A percentile compares a stretch with the other conserved stretches of the same genome.
Conservation (phyloP, 2,329 filamentous ascomycete genomes). For the Penicillium frequentans region DNA sequence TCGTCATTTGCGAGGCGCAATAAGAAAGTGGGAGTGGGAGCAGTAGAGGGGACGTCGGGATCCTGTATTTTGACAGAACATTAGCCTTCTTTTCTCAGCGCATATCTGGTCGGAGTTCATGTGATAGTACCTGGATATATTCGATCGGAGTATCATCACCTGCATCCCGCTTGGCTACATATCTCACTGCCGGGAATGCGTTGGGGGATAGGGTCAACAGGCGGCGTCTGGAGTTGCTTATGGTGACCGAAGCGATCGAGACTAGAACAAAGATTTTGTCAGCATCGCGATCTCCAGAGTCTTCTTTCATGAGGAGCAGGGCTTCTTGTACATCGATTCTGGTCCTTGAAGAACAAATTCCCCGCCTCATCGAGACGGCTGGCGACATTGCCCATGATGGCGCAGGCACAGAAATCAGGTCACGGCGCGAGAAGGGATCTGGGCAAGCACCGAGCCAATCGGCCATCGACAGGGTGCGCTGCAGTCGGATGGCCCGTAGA, state of each 20-base stretch:
- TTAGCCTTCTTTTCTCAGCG: background rate
- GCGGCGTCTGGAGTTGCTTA: constrained; percentile 77
- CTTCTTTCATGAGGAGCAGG: no score
- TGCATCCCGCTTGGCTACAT: constrained; percentile 68
- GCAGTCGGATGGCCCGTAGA: constrained; percentile 23
- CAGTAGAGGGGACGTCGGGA: constrained; percentile 60
- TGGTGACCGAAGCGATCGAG: constrained; percentile 77
- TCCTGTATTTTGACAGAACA: constrained; percentile 58
- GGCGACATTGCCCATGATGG: constrained; percentile 85
- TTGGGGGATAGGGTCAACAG: constrained; percentile 80
- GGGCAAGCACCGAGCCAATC: constrained; percentile 28
- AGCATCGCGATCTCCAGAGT: constrained; percentile 6
- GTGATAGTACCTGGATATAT: constrained; percentile 74
- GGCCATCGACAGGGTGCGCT: constrained; percentile 35
- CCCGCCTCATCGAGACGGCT: constrained; percentile 81
- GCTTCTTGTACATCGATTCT: constrained; percentile 71
- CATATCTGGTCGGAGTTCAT: background rate
- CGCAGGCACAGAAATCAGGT: constrained; percentile 23
- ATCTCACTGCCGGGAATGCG: constrained; percentile 78
- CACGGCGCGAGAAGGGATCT: constrained; percentile 29
- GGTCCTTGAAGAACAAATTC: constrained; percentile 83
- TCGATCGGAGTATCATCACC: constrained; percentile 78
- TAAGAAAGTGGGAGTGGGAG: constrained; percentile 66
- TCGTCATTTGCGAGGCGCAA: constrained; percentile 87
- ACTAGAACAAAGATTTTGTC: constrained; percentile 55